A percentile compares a stretch with the other conserved stretches of the same genome.
phyloP scores from a whole-genome alignment of 257 asterid genomes.

The Solanum dulcamara region DNA sequence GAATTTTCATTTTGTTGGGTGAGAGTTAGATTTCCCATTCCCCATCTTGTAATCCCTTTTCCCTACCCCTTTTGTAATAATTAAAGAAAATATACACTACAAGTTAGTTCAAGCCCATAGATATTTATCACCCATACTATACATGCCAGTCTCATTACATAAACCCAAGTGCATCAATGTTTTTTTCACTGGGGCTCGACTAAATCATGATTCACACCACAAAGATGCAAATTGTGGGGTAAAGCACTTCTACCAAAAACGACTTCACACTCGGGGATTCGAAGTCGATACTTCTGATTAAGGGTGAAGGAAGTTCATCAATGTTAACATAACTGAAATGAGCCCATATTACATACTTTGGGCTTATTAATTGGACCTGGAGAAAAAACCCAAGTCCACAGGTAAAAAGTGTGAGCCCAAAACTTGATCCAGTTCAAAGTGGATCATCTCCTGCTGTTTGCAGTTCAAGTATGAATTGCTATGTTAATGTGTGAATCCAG shows the following conservation, averaged over 20 bases:
- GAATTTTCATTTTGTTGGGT: background rate
- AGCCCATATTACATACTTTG: background rate
- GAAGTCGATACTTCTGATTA: background rate
- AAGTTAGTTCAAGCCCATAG: background rate
- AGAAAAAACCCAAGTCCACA: background rate
- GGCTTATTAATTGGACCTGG: background rate
- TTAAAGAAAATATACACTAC: background rate
- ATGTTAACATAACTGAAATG: background rate
- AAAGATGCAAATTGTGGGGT: accelerated
- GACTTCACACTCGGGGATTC: background rate
- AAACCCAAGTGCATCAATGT: background rate
- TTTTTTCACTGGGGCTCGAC: background rate
- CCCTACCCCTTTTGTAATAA: background rate
- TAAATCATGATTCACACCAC: background rate
- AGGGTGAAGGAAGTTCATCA: too few relatives aligned
- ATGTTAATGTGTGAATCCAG: background rate
- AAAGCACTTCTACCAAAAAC: background rate
- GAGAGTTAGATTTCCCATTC: background rate
- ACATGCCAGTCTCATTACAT: background rate
- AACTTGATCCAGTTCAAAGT: background rate
- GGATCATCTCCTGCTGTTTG: background rate
- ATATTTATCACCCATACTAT: background rate
- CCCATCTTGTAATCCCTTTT: background rate
- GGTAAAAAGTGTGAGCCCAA: background rate
- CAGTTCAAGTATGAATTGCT: background rate